A percentile compares a stretch with the other conserved stretches of the same genome.
Evolutionary conservation across 169 alveolate species (phyloP).

Genomic region (Plasmodium chabaudi): DNA sequence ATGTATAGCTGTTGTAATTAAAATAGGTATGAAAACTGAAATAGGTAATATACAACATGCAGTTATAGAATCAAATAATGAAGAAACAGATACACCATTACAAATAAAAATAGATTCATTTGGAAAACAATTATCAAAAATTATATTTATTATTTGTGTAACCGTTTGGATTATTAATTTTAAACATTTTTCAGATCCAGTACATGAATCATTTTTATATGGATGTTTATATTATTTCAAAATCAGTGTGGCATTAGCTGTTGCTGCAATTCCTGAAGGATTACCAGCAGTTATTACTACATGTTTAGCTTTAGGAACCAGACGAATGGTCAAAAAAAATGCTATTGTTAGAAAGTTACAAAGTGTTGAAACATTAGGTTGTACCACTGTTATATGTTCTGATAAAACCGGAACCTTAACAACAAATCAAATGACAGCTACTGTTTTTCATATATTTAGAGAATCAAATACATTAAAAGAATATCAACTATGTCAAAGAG

Average conservation of each 20-base stretch:
- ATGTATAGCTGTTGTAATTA: constrained; percentile 94
- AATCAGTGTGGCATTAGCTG: constrained; percentile 99
- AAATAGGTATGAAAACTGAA: constrained; percentile 98
- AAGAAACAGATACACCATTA: constrained; percentile 96
- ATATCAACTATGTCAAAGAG: constrained; percentile 68
- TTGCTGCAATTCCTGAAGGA: constrained; percentile 99
- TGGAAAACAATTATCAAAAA: constrained; percentile 94
- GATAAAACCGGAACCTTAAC: constrained; percentile 99
- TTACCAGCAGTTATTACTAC: constrained; percentile 99
- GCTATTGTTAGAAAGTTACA: constrained; percentile 97
- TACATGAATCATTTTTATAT: constrained; percentile 95
- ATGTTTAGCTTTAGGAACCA: constrained; percentile 97
- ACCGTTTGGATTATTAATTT: constrained; percentile 97
- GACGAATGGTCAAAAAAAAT: constrained; percentile 96
- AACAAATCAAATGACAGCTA: constrained; percentile 96
- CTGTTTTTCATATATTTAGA: constrained; percentile 79
- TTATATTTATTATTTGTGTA: constrained; percentile 92
- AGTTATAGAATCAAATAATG: constrained; percentile 95
- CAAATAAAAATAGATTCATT: constrained; percentile 96
- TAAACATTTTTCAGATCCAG: constrained; percentile 96
- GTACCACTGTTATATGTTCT: constrained; percentile 98
- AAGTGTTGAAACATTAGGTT: constrained; percentile 98
- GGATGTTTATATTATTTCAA: constrained; percentile 98
- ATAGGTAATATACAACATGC: constrained; percentile 97
- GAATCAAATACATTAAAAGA: constrained; percentile 35